Conservation (phyloP, 1,139 yeast species). For the Debaryomyces psychrophilus region DNA sequence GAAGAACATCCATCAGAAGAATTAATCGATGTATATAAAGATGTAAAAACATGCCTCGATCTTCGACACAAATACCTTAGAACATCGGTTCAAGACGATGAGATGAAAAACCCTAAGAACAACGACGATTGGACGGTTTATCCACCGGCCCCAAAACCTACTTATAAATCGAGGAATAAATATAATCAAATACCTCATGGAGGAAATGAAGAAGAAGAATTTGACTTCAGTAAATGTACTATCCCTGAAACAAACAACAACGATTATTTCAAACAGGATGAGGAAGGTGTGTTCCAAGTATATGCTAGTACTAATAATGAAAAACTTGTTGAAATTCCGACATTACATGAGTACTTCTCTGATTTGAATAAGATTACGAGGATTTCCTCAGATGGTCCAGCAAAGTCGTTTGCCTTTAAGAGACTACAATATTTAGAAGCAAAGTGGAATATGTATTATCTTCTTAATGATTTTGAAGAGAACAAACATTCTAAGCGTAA, state of each 20-base stretch:
- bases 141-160: slow-evolving; percentile 94
- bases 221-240: slow-evolving; percentile 59
- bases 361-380: slow-evolving; percentile 74
- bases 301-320: slow-evolving; percentile 39
- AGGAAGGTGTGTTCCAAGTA: slow-evolving; percentile 71
- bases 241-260: slow-evolving; percentile 65
- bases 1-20: slow-evolving; percentile 72
- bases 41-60: slow-evolving; percentile 72
- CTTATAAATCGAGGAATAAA: slow-evolving; percentile 71
- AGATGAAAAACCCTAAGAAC: slow-evolving; percentile 83
- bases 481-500: slow-evolving; percentile 72
- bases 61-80: slow-evolving; percentile 76
- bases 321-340: slow-evolving; percentile 65
- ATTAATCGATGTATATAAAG: slow-evolving; percentile 66
- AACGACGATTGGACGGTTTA: slow-evolving; percentile 71
- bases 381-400: slow-evolving; percentile 91
- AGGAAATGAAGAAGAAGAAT: slow-evolving; percentile 47
- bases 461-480: slow-evolving; percentile 91
- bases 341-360: slow-evolving; percentile 77
- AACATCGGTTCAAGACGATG: slow-evolving; percentile 66
- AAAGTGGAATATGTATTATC: slow-evolving; percentile 88
- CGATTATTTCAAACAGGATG: slow-evolving; percentile 54
- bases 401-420: slow-evolving; percentile 95
- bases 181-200: slow-evolving; percentile 53
- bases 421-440: slow-evolving; percentile 93